These are phyloP conservation scores for Coemansia sp. DNA, from an alignment of 192 early-diverging fungal species.

Conservation along the genomic window DNA sequence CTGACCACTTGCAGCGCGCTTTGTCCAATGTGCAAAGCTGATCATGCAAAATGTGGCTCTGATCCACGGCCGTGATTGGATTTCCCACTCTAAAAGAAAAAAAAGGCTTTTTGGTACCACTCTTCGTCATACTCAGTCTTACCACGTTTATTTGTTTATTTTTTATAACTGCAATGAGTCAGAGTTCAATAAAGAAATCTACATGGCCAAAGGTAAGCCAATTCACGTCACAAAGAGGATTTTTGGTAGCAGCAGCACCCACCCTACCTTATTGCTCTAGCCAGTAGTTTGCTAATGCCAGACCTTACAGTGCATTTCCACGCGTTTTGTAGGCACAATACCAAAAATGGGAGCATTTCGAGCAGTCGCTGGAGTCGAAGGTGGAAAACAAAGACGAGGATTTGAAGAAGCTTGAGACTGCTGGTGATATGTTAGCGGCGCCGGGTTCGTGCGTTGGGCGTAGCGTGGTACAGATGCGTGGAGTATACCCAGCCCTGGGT, in stretches of 20 bases:
- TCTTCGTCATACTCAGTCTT: neutral
- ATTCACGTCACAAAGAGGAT: neutral
- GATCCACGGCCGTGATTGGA: too few species aligned
- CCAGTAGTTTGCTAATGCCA: neutral
- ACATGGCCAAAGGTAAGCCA: constrained; percentile 23
- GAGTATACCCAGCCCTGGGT: neutral
- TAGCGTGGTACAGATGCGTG: too few species aligned
- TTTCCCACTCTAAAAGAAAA: too few species aligned
- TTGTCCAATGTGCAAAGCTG: constrained; percentile 44
- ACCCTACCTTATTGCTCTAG: neutral
- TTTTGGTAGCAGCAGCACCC: too few species aligned
- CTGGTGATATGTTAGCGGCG: neutral
- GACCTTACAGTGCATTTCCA: neutral
- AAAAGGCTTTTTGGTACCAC: neutral
- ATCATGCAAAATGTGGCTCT: neutral
- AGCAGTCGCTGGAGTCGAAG: constrained; percentile 20
- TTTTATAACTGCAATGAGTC: constrained; percentile 3
- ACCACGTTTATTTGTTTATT: constrained; percentile 1
- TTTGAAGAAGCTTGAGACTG: constrained; percentile 1
- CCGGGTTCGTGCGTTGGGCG: neutral
- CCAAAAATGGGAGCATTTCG: constrained; percentile 21
- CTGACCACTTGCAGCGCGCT: constrained; percentile 30
- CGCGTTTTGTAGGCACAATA: constrained; percentile 18
- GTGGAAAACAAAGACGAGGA: constrained; percentile 2
- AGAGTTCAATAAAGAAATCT: constrained; percentile 3